Conservation (phyloP, 2,329 filamentous ascomycete species). For the Colletotrichum sp. region DNA sequence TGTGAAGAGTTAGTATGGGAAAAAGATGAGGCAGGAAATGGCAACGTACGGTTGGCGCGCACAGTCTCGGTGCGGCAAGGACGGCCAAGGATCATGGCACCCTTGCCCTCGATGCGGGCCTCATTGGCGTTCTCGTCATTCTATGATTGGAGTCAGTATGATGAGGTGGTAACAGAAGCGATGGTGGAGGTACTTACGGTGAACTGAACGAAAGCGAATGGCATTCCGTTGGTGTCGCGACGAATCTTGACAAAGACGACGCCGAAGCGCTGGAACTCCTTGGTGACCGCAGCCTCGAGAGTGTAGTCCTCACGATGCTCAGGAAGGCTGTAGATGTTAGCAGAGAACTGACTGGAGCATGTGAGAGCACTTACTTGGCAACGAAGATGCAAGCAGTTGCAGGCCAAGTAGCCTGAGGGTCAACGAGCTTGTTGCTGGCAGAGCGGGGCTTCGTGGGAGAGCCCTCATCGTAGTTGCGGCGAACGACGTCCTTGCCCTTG, state of each 20-base stretch:
- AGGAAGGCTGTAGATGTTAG: slow-evolving; percentile 49
- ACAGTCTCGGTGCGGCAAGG: slow-evolving; percentile 65
- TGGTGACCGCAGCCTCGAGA: slow-evolving; percentile 58
- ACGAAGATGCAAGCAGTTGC: slow-evolving; percentile 67
- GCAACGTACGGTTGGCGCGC: slow-evolving; percentile 59
- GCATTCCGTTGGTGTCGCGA: slow-evolving; percentile 62
- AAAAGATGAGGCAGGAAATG: not conserved
- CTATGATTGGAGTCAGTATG: slow-evolving; percentile 38
- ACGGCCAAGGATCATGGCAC: slow-evolving; percentile 57
- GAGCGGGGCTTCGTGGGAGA: slow-evolving; percentile 10
- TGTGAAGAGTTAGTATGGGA: slow-evolving; percentile 24
- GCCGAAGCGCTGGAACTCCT: slow-evolving; percentile 59
- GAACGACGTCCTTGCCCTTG: not conserved
- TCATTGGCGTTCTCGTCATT: slow-evolving; percentile 51
- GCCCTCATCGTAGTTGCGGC: not conserved
- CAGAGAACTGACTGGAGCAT: not conserved
- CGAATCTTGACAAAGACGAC: slow-evolving; percentile 68
- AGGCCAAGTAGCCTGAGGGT: slow-evolving; percentile 58
- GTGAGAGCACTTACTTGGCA: slow-evolving; percentile 60
- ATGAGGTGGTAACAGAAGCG: no score
- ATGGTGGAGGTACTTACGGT: slow-evolving; percentile 49
- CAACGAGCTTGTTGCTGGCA: slow-evolving; percentile 23
- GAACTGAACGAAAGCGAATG: slow-evolving; percentile 69
- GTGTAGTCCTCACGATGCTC: slow-evolving; percentile 52
- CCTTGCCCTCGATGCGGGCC: slow-evolving; percentile 53